Evolutionary conservation across 108 stramenopile genomes (phyloP).

Genomic region (Fistulifera solaris): DNA sequence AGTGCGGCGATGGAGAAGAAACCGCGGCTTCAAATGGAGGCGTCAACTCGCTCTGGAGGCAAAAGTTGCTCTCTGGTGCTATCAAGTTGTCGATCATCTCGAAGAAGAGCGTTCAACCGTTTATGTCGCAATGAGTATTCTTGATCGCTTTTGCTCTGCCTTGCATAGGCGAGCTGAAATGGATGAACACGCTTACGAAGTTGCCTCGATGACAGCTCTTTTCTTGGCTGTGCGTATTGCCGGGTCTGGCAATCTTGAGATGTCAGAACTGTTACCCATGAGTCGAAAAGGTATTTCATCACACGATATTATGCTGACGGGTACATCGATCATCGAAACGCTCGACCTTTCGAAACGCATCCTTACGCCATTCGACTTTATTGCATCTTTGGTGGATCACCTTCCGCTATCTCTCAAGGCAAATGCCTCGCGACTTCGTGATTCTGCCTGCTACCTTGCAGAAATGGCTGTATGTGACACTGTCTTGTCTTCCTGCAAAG

Average conservation of each 20-base stretch:
- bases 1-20: too few species aligned
- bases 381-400: constrained; percentile 9
- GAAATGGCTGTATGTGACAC: constrained; percentile 32
- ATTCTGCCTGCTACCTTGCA: constrained; percentile 22
- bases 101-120: constrained; percentile 23
- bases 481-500: constrained; percentile 9
- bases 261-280: constrained; percentile 21
- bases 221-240: constrained; percentile 30
- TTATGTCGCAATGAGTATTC: constrained; percentile 36
- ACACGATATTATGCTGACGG: constrained; percentile 19
- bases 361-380: constrained; percentile 27
- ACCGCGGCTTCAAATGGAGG: too few species aligned
- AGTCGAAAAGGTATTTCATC: constrained; percentile 15
- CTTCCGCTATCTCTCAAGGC: neutral
- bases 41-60: too few species aligned
- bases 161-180: neutral
- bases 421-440: constrained; percentile 6
- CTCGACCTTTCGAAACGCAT: constrained; percentile 19
- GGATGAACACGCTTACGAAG: constrained; percentile 23
- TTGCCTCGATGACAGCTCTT: constrained; percentile 23
- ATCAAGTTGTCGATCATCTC: constrained; percentile 36
- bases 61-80: constrained; percentile 36
- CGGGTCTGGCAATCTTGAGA: constrained; percentile 17
- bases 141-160: constrained; percentile 25
- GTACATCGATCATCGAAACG: constrained; percentile 16